These are phyloP conservation scores for Paratinospora sagittata DNA, from an alignment of 164 flowering plant species.

Conservation along the genomic window DNA sequence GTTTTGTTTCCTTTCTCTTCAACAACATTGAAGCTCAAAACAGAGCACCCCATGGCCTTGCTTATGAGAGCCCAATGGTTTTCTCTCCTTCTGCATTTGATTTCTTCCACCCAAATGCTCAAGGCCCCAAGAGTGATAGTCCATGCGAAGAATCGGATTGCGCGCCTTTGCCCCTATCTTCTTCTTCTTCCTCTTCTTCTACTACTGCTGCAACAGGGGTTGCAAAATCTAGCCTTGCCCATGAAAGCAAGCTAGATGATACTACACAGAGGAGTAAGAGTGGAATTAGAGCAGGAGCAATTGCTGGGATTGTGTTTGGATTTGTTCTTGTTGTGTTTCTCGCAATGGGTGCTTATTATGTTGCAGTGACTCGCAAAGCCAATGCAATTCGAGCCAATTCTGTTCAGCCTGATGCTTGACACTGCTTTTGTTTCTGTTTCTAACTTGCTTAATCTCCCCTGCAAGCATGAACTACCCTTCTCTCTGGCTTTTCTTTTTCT, in stretches of 20 bases:
- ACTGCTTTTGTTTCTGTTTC: background rate
- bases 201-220: slow-evolving; percentile 31
- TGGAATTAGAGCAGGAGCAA: slow-evolving; percentile 38
- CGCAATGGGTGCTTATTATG: slow-evolving; percentile 56
- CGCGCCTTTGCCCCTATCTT: slow-evolving; percentile 35
- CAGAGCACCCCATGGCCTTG: slow-evolving; percentile 54
- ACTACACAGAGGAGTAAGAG: slow-evolving; percentile 10
- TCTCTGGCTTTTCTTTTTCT: background rate
- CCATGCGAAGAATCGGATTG: slow-evolving; percentile 30
- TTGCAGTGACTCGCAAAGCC: slow-evolving; percentile 29
- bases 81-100: slow-evolving; percentile 64
- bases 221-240: slow-evolving; percentile 31
- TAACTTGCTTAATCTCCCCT: background rate
- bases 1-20: slow-evolving; percentile 26
- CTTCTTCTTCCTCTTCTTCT: background rate
- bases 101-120: slow-evolving; percentile 60
- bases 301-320: slow-evolving; percentile 52
- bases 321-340: slow-evolving; percentile 29
- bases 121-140: slow-evolving; percentile 8
- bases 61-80: slow-evolving; percentile 47
- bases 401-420: slow-evolving; percentile 39
- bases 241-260: slow-evolving; percentile 29
- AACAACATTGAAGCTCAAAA: slow-evolving; percentile 18
- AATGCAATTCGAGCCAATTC: slow-evolving; percentile 29
- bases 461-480: no score